These are phyloP conservation scores for Bipolaris zeicola DNA, from an alignment of 2,329 filamentous ascomycete genomes.

Conservation along the genomic window DNA sequence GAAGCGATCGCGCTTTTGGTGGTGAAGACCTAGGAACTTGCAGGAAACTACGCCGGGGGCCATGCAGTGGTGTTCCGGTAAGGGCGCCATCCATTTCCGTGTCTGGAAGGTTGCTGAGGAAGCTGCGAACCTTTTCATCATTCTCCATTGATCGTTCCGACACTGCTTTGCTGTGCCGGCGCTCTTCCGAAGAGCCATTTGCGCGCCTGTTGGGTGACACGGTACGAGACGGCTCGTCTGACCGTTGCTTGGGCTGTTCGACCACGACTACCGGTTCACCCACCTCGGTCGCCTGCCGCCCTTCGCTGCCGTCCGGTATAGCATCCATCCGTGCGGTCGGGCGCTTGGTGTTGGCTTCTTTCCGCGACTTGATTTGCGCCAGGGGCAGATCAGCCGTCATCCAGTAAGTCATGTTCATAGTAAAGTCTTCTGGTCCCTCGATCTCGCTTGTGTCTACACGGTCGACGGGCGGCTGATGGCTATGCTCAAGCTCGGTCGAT, in stretches of 20 bases:
- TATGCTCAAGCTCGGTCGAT: slow-evolving; percentile 38
- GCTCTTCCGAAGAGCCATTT: slow-evolving; percentile 31
- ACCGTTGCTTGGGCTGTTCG: slow-evolving; percentile 15
- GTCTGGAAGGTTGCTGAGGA: slow-evolving; percentile 46
- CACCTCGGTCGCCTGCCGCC: slow-evolving; percentile 24
- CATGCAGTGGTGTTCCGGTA: slow-evolving; percentile 34
- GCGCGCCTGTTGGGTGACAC: slow-evolving; percentile 32
- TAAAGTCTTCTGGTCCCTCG: slow-evolving; percentile 51
- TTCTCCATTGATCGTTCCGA: slow-evolving; percentile 46
- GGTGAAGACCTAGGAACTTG: slow-evolving; percentile 35
- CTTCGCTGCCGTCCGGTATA: slow-evolving; percentile 14
- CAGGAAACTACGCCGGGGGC: slow-evolving; percentile 32
- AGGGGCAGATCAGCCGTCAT: slow-evolving; percentile 46
- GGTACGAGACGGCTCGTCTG: slow-evolving; percentile 8
- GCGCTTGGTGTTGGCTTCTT: slow-evolving; percentile 32
- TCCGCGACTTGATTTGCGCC: slow-evolving; percentile 39
- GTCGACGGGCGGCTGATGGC: slow-evolving; percentile 40
- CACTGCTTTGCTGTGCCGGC: slow-evolving; percentile 25
- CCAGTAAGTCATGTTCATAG: slow-evolving; percentile 52
- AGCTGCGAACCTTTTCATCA: slow-evolving; percentile 47
- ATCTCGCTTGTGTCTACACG: slow-evolving; percentile 48
- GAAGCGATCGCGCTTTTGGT: slow-evolving; percentile 40
- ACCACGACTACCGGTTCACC: slow-evolving; percentile 29
- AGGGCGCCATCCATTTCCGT: slow-evolving; percentile 38
- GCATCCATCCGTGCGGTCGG: slow-evolving; percentile 27